Evolutionary conservation across 164 flowering plant genomes (phyloP).

Genomic region (Sextonia rubra): DNA sequence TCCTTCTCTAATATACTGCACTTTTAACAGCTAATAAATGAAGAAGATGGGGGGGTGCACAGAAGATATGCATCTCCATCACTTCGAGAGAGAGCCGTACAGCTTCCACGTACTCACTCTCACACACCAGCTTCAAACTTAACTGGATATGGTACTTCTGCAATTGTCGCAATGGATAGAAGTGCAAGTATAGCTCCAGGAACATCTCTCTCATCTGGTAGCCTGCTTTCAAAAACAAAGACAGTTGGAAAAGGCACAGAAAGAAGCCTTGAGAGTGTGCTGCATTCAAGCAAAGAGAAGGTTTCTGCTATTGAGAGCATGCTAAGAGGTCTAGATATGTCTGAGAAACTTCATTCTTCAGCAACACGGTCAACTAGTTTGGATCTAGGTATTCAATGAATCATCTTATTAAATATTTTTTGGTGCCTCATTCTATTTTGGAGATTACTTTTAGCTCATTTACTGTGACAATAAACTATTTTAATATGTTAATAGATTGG

Average conservation of each 20-base stretch:
- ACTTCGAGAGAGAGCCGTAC: conserved; percentile 72
- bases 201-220: conserved; percentile 68
- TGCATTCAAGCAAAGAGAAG: conserved; percentile 91
- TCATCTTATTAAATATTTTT: background rate
- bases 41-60: conserved; percentile 92
- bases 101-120: conserved; percentile 36
- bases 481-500: background rate
- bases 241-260: conserved; percentile 59
- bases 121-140: conserved; percentile 54
- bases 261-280: conserved; percentile 91
- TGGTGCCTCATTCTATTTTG: background rate
- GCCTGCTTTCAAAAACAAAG: conserved; percentile 64
- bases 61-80: conserved; percentile 94
- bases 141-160: conserved; percentile 94
- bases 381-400: conserved; percentile 80
- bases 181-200: conserved; percentile 61
- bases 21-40: conserved; percentile 67
- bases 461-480: background rate
- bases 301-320: conserved; percentile 96
- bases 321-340: conserved; percentile 78
- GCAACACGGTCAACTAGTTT: conserved; percentile 69
- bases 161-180: conserved; percentile 96
- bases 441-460: background rate
- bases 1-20: conserved; percentile 3
- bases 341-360: conserved; percentile 61